Evolutionary conservation across 441 rosid genomes (phyloP), one percentile per base, ranked within the genome.

Genomic region (Jatropha podagrica): DNA sequence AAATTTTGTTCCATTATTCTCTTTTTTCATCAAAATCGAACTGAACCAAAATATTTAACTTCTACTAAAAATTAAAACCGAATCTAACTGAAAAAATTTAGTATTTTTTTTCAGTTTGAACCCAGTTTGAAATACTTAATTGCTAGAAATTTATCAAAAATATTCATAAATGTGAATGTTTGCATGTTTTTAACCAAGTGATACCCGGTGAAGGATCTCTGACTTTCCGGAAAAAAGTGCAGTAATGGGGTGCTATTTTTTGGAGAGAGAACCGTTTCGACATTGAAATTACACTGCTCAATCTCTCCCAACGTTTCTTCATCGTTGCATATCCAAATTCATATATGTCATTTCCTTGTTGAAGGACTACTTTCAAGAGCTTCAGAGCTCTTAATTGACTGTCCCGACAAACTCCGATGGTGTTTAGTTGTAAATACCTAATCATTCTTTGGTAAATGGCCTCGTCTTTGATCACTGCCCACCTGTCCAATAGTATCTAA

Each of bases 391-490:
- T 80, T 52, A 89, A 37, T 27, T 89, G 93, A 44, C 26, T 82
- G 5, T 88, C 90, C 64, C 66, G 62, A 0, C 90, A 81, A 60
- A 85, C 82, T 2, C 88, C 92, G 48, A 79, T 38, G 4, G 81
- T 81, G 14, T 72, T 86, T 41, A 85, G 6, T 0, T 0, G 0
- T 69, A 83, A 18, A 27, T 82, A 58, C 4, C 0, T 14, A 3
- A 0, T 0, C 90, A 91, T 88, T 72, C 73, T 82, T 26, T 86
- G 71, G 64, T 80, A 89, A 48, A 89, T 81, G n/a, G 5, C 70
- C 81, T 85, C 74, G 62, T 91, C 88, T 65, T 86, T 90, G 52
- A 90, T 72, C 51, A 90, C 59, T 32, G 83, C 92, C 92, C 92
- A 89, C 32, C 91, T 87, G 79, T 41, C 32, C 32, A 32, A 32